A percentile compares a stretch with the other conserved stretches of the same genome.
Evolutionary conservation across 177 flowering plant species (phyloP).

Genomic region (Vitis hybrid): DNA sequence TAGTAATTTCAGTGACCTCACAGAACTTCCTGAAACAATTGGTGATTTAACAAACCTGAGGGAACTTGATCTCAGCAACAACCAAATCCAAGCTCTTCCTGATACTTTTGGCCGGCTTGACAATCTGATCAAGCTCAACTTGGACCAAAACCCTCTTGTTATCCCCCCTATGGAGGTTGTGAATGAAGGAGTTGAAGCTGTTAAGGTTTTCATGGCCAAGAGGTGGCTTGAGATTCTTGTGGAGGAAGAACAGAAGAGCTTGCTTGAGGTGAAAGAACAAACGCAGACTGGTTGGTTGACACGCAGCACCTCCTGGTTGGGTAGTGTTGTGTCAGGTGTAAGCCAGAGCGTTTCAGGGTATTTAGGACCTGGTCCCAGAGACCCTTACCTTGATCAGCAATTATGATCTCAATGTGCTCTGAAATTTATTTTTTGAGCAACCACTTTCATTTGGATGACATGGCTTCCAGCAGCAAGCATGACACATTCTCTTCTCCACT

Average conservation of each 20-base stretch:
- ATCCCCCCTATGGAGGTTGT: constrained; percentile 73
- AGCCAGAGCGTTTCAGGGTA: constrained; percentile 42
- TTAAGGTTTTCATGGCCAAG: constrained; percentile 74
- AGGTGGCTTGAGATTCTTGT: constrained; percentile 65
- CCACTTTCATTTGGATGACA: not conserved
- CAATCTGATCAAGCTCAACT: constrained; percentile 65
- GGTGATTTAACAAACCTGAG: constrained; percentile 73
- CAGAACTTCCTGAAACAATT: constrained; percentile 76
- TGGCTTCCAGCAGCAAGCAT: constrained; percentile 4
- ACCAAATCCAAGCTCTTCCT: constrained; percentile 84
- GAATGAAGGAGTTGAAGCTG: constrained; percentile 72
- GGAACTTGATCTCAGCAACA: constrained; percentile 87
- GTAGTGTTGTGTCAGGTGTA: constrained; percentile 32
- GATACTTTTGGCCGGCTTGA: constrained; percentile 73
- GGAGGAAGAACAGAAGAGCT: constrained; percentile 66
- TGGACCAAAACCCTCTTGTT: constrained; percentile 77
- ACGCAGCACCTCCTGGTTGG: constrained; percentile 77
- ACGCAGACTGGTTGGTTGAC: constrained; percentile 57
- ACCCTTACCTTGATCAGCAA: constrained; percentile 70
- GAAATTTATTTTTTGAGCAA: not conserved
- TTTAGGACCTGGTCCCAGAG: constrained; percentile 39
- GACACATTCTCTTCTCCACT: not conserved
- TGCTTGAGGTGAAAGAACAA: constrained; percentile 28
- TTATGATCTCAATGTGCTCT: constrained; percentile 27
- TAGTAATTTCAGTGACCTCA: constrained; percentile 83